These are phyloP conservation scores for Lipomyces sp. DNA, from an alignment of 805 yeast genomes.

Conservation along the genomic window DNA sequence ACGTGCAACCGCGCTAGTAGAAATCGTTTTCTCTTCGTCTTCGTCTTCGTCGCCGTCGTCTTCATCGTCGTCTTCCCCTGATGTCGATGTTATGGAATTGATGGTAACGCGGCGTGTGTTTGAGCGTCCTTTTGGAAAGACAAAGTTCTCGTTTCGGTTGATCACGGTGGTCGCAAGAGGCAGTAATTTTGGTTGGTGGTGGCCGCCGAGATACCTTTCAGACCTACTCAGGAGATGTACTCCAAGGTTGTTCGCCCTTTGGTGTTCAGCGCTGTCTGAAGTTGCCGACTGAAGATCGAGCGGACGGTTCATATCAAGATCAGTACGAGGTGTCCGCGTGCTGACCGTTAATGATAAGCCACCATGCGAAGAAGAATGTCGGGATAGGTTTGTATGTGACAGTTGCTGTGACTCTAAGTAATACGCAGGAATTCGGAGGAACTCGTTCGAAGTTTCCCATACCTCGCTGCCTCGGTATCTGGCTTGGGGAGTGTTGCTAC, in stretches of 20 bases:
- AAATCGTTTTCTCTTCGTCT: constrained; percentile 9
- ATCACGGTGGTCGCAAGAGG: not conserved
- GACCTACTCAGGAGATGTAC: not conserved
- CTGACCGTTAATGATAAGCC: not conserved
- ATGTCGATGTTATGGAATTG: not conserved
- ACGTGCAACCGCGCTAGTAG: not conserved
- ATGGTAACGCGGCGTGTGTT: not conserved
- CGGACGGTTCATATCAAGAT: not conserved
- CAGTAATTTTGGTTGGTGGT: not conserved
- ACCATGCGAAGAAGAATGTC: not conserved
- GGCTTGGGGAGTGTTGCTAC: not conserved
- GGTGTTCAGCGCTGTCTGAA: not conserved
- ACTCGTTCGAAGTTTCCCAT: constrained; percentile 12
- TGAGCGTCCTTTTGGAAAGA: not conserved
- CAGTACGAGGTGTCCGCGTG: not conserved
- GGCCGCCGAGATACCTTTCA: not conserved
- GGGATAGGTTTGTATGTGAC: not conserved
- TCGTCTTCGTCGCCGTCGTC: not conserved
- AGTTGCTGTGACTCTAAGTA: constrained; percentile 2
- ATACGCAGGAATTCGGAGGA: not conserved
- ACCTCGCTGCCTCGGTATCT: not conserved
- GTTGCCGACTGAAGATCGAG: not conserved
- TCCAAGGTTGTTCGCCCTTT: not conserved
- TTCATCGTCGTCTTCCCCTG: not conserved
- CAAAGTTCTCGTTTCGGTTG: not conserved